These are phyloP conservation scores for Trichoderma polysporum DNA, from an alignment of 2,329 filamentous ascomycete species.

Conservation along the genomic window DNA sequence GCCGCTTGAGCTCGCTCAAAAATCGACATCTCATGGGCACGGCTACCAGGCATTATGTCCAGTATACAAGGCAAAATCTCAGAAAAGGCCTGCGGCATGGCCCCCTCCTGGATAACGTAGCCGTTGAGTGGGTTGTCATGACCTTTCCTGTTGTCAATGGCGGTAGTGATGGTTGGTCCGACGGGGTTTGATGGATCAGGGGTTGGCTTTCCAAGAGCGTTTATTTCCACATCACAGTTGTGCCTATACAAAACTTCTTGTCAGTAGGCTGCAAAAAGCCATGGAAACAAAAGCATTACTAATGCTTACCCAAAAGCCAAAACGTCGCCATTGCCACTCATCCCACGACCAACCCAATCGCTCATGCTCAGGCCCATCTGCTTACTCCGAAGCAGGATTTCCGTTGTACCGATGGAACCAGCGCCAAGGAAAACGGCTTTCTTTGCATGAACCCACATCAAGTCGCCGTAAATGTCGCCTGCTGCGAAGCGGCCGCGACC, in stretches of 20 bases:
- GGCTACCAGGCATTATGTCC: slow-evolving; percentile 45
- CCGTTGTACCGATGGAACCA: slow-evolving; percentile 63
- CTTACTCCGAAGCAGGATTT: slow-evolving; percentile 62
- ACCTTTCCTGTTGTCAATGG: slow-evolving; percentile 57
- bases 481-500: slow-evolving; percentile 54
- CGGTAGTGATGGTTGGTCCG: slow-evolving; percentile 62
- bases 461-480: slow-evolving; percentile 52
- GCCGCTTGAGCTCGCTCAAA: slow-evolving; percentile 20
- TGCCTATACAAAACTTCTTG: slow-evolving; percentile 43
- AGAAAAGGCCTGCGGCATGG: slow-evolving; percentile 57
- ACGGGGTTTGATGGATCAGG: slow-evolving; percentile 53
- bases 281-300: background rate
- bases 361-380: slow-evolving; percentile 59
- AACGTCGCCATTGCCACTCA: slow-evolving; percentile 68
- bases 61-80: slow-evolving; percentile 57
- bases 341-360: slow-evolving; percentile 55
- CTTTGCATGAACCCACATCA: slow-evolving; percentile 67
- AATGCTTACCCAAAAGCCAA: slow-evolving; percentile 56
- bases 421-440: slow-evolving; percentile 67
- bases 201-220: slow-evolving; percentile 53
- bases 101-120: slow-evolving; percentile 64
- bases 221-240: slow-evolving; percentile 57
- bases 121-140: slow-evolving; percentile 57
- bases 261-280: background rate
- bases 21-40: background rate